Evolutionary conservation across 176 grass and related monocot species (phyloP).

Genomic region (Poa pratensis): DNA sequence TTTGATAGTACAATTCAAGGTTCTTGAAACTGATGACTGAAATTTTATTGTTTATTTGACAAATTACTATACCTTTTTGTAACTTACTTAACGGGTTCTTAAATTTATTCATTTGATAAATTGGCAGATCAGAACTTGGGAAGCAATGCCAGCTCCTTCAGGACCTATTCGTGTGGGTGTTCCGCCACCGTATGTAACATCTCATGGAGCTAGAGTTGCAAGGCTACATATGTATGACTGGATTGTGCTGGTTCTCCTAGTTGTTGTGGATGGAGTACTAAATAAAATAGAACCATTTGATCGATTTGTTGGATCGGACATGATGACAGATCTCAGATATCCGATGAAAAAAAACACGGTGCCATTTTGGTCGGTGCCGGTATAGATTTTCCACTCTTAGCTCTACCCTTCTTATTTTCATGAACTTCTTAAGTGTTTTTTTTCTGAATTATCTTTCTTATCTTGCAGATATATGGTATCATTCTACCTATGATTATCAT

Average conservation of each 20-base stretch:
- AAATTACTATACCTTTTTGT: not conserved
- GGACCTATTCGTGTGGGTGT: conserved; percentile 37
- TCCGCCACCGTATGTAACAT: conserved; percentile 46
- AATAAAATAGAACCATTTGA: conserved; percentile 88
- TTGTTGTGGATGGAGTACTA: conserved; percentile 59
- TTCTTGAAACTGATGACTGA: not conserved
- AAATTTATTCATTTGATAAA: not conserved
- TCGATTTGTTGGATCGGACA: conserved; percentile 75
- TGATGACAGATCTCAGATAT: conserved; percentile 83
- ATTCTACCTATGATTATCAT: conserved; percentile 70
- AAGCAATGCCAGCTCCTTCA: conserved; percentile 42
- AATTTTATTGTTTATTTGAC: conserved; percentile 11
- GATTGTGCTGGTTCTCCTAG: conserved; percentile 69
- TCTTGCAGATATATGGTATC: conserved; percentile 58
- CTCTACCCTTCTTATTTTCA: conserved; percentile 33
- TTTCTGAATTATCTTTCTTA: conserved; percentile 24
- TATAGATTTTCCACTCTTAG: conserved; percentile 41
- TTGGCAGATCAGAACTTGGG: conserved; percentile 25
- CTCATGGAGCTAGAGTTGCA: conserved; percentile 69
- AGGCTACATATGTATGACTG: conserved; percentile 69
- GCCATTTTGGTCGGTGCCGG: conserved; percentile 85
- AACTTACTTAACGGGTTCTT: not conserved
- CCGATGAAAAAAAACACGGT: conserved; percentile 83
- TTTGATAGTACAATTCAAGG: not conserved
- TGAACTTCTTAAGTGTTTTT: conserved; percentile 16